Conservation (phyloP, 2,329 filamentous ascomycete species). For the Berkeleyomyces rouxiae region DNA sequence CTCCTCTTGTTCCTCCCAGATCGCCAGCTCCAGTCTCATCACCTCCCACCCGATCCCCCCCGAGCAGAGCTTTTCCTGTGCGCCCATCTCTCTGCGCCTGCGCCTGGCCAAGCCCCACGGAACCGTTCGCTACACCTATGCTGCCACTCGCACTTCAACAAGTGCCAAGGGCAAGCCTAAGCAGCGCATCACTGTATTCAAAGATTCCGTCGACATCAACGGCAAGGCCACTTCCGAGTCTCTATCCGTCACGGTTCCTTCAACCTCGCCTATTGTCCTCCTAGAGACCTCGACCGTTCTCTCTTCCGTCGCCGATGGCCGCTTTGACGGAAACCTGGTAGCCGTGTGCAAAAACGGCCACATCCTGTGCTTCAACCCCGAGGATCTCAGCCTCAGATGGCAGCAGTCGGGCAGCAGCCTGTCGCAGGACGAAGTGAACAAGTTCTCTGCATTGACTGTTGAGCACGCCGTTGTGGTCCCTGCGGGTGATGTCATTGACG, state of each 20-base stretch:
- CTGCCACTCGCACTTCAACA: conserved; percentile 33
- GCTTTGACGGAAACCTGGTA: conserved; percentile 25
- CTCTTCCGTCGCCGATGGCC: background rate
- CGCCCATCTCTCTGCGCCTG: conserved; percentile 40
- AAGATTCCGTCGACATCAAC: conserved; percentile 35
- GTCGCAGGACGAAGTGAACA: conserved; percentile 23
- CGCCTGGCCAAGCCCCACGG: conserved; percentile 31
- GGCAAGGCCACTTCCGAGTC: conserved; percentile 37
- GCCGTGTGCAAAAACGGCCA: conserved; percentile 44
- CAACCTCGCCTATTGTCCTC: conserved; percentile 21
- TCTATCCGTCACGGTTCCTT: conserved; percentile 27
- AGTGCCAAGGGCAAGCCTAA: conserved; percentile 16
- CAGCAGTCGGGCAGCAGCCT: conserved; percentile 27
- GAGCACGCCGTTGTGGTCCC: conserved; percentile 32
- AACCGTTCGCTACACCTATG: conserved; percentile 43
- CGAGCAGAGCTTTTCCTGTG: conserved; percentile 45
- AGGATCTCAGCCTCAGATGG: conserved; percentile 34
- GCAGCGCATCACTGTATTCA: conserved; percentile 41
- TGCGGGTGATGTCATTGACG: conserved; percentile 33
- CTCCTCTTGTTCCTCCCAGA: conserved; percentile 23
- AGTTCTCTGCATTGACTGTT: conserved; percentile 25
- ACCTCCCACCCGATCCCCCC: conserved; percentile 52
- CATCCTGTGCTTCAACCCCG: conserved; percentile 42
- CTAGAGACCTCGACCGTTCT: conserved; percentile 13
- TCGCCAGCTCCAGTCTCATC: conserved; percentile 42